Base-by-base conservation (phyloP, 2,329 filamentous ascomycete species). In the Exophiala bonariae region DNA sequence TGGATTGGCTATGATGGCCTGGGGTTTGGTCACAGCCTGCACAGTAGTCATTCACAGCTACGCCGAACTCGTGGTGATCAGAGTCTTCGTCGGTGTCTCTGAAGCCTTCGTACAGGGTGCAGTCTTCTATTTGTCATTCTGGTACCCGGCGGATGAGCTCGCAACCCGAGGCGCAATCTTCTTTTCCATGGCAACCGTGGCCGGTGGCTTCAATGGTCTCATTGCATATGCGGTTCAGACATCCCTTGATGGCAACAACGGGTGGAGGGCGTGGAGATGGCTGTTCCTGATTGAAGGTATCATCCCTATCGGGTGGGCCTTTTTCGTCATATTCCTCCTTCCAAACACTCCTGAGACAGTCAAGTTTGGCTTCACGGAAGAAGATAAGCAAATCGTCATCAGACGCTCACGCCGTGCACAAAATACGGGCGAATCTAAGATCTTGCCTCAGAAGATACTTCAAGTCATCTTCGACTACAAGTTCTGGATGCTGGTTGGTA, bases 141-240 rank as follows among this genome's bases (percentile, higher is more conserved):
- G 41, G 34, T 49, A 44, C 19, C 23, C 41, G 10, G 31, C 34
- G 11, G 36, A 45, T n/a, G 47, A 49, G 19, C 41, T 49, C 3
- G 41, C 41, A n/a, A 63, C 61, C 40, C 65, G 73, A 9, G 64
- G 69, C 34, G 67, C 71, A 3, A 58, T 75, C 3, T 69, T 73
- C 60, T 76, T 73, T 59, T 69, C 67, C 42, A 70, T 72, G 0
- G 67, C 69, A 3, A 69, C 67, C 32, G 57, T 78, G 26, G 75
- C 76, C 1, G 74, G 76, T n/a, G 75, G 74, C 1, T 77, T 79
- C 46, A 71, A 69, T 3, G 76, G 76, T 0, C 60, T 79, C 17
- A 61, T 79, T 1, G 76, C 77, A 3, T 77, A 66, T 52, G 74
- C 60, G 2, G 75, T 79, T 26, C 67, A 67, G 0, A 70, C 72